These are phyloP conservation scores for Euphorbia peplus DNA, from an alignment of 345 rosid species.

Conservation along the genomic window DNA sequence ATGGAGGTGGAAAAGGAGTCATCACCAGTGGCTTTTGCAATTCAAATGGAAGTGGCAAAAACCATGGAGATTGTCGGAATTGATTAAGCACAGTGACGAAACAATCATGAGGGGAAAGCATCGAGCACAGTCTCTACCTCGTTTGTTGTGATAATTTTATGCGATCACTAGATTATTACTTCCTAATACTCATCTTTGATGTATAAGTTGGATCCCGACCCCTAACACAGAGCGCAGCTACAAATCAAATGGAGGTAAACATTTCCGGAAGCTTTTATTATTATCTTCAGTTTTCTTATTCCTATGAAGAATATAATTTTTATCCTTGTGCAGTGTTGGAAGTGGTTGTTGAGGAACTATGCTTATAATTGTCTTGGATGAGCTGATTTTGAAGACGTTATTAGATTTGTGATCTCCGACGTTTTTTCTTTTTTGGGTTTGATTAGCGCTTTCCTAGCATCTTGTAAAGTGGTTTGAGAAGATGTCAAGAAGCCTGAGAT, in stretches of 20 bases:
- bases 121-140: conserved; percentile 49
- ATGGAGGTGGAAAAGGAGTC: conserved; percentile 99
- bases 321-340: conserved; percentile 30
- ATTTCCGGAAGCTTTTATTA: not conserved
- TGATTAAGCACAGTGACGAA: conserved; percentile 86
- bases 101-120: conserved; percentile 64
- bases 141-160: conserved; percentile 31
- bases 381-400: conserved; percentile 28
- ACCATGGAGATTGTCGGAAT: conserved; percentile 98
- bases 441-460: conserved; percentile 42
- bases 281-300: not conserved
- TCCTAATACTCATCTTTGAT: conserved; percentile 30
- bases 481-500: conserved; percentile 32
- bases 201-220: conserved; percentile 24
- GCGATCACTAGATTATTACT: conserved; percentile 14
- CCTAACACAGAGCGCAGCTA: conserved; percentile 25
- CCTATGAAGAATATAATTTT: not conserved
- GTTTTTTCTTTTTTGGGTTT: conserved; percentile 29
- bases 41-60: conserved; percentile 99
- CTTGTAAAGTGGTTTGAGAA: conserved; percentile 44
- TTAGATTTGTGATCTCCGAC: conserved; percentile 32
- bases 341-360: conserved; percentile 33
- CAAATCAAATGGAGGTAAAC: conserved; percentile 41
- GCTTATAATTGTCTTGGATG: conserved; percentile 30
- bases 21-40: conserved; percentile 94